Evolutionary conservation across 345 rosid species (phyloP), one percentile per base, ranked within the genome.

Genomic region (Lepidium africanum): DNA sequence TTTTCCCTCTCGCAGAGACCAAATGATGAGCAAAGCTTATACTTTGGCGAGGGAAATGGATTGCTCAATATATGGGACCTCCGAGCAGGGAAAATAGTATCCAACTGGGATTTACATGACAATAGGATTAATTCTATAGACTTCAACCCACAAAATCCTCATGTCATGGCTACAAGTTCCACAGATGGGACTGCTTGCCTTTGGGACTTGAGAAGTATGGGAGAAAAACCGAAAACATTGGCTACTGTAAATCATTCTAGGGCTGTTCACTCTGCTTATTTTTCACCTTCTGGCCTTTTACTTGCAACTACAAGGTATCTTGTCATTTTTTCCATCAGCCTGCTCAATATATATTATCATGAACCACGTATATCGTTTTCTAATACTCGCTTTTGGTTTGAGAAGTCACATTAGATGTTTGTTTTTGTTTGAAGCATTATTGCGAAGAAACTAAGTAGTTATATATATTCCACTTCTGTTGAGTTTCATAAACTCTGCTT

Each of bases 201-300:
- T 19, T 93, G 98, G 98, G 98, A 94, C 63, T 76, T 91, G 78
- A 89, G 93, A 75, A 69, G 72, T 51, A 78, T 85, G 72, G 65
- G 69, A 49, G 48, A 59, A 25, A 77, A 79, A 58, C 82, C 81
- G 9, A 61, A 77, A 63, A 59, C 79, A 42, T 68, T 86, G 69
- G 69, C 57, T 70, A 77, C 54, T 40, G 52, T 85, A 1, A 63
- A 61, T 21, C 96, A 94, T 75, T 33, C 59, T 9, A 84, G 72
- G 77, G 82, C 87, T 30, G 91, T 91, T 56, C 81, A 86, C 48
- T 82, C 96, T 68, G 97, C 99, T 46, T 89, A 86, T 68, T 94
- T 94, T 82, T 94, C 99, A 38, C 96, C 97, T 17, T 84, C 88
- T 39, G 97, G 96, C 51, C 77, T 59, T 70, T 79, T 17, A 60